Evolutionary conservation across 1,139 yeast genomes (phyloP).

Genomic region (Citeromyces hawaiiensis): DNA sequence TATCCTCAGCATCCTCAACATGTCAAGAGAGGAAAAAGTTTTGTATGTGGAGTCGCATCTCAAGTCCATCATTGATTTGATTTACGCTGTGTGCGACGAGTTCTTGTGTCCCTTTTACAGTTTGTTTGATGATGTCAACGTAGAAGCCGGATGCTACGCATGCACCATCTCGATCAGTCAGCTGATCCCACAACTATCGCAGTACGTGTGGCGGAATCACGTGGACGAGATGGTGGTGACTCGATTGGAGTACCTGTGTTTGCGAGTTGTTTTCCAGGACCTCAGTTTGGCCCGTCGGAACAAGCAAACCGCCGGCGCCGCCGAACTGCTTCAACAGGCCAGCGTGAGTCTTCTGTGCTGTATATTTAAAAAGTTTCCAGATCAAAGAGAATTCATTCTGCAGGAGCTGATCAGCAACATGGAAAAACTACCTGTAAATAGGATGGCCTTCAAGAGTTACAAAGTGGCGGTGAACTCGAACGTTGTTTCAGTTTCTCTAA

Average conservation of each 20-base stretch:
- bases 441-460: conserved; percentile 27
- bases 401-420: conserved; percentile 44
- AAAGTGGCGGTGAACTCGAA: conserved; percentile 28
- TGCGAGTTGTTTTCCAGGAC: conserved; percentile 23
- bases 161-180: neutral
- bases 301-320: conserved; percentile 15
- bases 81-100: conserved; percentile 17
- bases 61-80: conserved; percentile 26
- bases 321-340: conserved; percentile 21
- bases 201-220: conserved; percentile 12
- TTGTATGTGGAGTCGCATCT: conserved; percentile 30
- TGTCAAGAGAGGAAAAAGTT: conserved; percentile 22
- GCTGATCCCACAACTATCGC: conserved; percentile 7
- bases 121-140: conserved; percentile 1
- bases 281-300: conserved; percentile 14
- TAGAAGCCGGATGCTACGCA: conserved; percentile 2
- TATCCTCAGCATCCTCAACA: neutral
- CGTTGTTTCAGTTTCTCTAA: conserved; percentile 33
- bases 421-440: conserved; percentile 30
- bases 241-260: conserved; percentile 33
- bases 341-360: conserved; percentile 25
- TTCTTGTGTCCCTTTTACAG: neutral
- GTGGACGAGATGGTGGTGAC: conserved; percentile 34
- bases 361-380: conserved; percentile 29
- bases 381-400: conserved; percentile 45